Base-by-base conservation (phyloP, 2,329 filamentous ascomycete genomes). In the Helicocarpus griseus region DNA sequence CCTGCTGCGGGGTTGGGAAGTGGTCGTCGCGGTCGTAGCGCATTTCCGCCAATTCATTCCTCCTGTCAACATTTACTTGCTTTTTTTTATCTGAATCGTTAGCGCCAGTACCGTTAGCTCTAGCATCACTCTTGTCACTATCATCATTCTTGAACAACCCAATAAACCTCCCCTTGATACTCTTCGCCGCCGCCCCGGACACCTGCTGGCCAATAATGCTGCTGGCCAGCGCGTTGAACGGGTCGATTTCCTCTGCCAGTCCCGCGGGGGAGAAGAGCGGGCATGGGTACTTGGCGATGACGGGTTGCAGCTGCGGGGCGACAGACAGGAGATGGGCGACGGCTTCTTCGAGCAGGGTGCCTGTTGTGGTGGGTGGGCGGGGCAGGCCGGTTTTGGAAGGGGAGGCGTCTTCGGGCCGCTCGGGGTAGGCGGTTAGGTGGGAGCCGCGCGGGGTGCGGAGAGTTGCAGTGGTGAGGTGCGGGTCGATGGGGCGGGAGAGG, bases 161-260 rank as follows among this genome's bases (percentile, higher is more conserved):
- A 19, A 95, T 72, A 65, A 96, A 96, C 57, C 88, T 91, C 47
- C 79, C 79, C 67, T 91, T 90, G 71, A 98, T 97, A 5, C 87
- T 87, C 53, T 81, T 85, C 11, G 93, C 93, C 0, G 93, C 93
- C 5, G 89, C 89, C 17, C 91, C 89, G 0, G 89, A 95, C 19
- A 98, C 91, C 72, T 98, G 93, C 70, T 97, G 93, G 49, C 88
- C 89, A 61, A 97, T 95, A 64, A 98, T 96, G 48, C 89, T 86
- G 67, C 85, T 90, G 36, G 81, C 79, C 31, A 98, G 77, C 52
- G 81, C 83, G 60, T 86, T 84, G 63, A 96, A 98, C 0, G 93
- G 93, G 68, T 97, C 89, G 54, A 96, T 81, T 57, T 81, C 77
- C 68, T 96, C 89, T 26, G 84, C 81, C n/a, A 97, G 72, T 0